Evolutionary conservation across 495 filamentous ascomycete genomes (phyloP), one percentile per base, ranked within the genome.

Genomic region (Pyrenula massariospora): DNA sequence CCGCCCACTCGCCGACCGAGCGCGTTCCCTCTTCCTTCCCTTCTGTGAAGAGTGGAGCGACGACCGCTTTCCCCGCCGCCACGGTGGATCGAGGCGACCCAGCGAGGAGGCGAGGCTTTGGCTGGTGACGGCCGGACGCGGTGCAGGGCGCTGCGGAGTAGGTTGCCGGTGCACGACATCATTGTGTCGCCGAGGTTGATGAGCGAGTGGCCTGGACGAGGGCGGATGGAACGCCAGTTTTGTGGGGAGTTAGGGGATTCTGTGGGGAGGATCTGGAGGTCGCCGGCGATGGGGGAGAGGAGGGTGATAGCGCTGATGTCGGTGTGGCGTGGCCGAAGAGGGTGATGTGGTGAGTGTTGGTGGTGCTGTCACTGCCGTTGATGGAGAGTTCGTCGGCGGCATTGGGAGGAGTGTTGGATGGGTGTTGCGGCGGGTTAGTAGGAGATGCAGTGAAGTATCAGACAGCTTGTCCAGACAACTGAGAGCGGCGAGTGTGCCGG

Each of bases 181-280:
- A 71, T 60, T 0, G 70, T 64, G 54, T 76, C 73, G 10, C 72
- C 73, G 8, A 73, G 54, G 55, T 74, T 76, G 20, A 74, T 61
- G 25, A 76, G 66, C 2, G 64, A 65, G 57, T 63, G 64, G 10
- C 65, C 66, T 5, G 61, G 63, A 51, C 58, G 52, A 1, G 72
- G 73, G 31, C 59, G 58, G 12, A 73, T 60, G 56, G 62, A 73
- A 15, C 55, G 58, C 70, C 72, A 74, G 25, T 62, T 60, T 36
- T 50, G 31, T 15, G 48, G 22, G 12, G 48, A 10, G 23, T 58
- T 55, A 2, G 48, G 49, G 3, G 11, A 11, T 20, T 54, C 57
- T 15, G 59, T 25, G 10, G 60, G 56, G 12, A 66, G 58, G 24
- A 66, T 56, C 52, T 73, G 70, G 20, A 73, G 58, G 1, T 68